phyloP scores from a whole-genome alignment of 2,329 filamentous ascomycete genomes.

The Atkinsonella texensis region DNA sequence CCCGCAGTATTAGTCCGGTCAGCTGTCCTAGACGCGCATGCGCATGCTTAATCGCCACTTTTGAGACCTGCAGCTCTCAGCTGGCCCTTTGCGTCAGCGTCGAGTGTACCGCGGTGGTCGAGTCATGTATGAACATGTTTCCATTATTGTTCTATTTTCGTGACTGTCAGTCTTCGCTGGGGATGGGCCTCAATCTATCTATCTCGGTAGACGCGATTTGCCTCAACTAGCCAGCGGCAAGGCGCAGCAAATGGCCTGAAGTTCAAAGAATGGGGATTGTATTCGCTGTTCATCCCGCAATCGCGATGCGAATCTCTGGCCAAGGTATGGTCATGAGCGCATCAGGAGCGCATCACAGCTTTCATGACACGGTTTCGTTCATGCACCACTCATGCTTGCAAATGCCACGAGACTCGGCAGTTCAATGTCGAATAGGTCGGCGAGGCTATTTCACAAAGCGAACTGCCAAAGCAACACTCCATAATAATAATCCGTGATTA shows the following conservation, averaged over 20 bases:
- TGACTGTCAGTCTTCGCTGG: background rate
- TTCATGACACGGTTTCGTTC: no score
- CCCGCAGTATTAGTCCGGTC: conserved; percentile 5
- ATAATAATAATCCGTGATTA: no score
- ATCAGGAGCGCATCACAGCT: background rate
- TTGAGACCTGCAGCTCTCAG: conserved; percentile 9
- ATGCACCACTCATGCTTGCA: no score
- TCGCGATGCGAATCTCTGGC: background rate
- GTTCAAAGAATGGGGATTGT: background rate
- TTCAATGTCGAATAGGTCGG: no score
- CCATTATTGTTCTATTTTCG: background rate
- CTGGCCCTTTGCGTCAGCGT: conserved; percentile 2
- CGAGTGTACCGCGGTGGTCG: background rate
- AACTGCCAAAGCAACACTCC: no score
- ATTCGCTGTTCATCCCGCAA: background rate
- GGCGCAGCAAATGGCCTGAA: background rate
- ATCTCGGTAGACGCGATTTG: background rate
- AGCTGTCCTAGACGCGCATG: conserved; percentile 5
- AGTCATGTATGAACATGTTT: background rate
- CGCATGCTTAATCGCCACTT: conserved; percentile 2
- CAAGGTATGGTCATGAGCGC: background rate
- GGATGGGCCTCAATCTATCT: no score
- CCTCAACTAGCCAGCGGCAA: background rate
- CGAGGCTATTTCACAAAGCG: background rate
- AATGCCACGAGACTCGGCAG: no score